Evolutionary conservation across 2,329 filamentous ascomycete genomes (phyloP), one percentile per base, ranked within the genome.

Genomic region (Aspergillus melleus): DNA sequence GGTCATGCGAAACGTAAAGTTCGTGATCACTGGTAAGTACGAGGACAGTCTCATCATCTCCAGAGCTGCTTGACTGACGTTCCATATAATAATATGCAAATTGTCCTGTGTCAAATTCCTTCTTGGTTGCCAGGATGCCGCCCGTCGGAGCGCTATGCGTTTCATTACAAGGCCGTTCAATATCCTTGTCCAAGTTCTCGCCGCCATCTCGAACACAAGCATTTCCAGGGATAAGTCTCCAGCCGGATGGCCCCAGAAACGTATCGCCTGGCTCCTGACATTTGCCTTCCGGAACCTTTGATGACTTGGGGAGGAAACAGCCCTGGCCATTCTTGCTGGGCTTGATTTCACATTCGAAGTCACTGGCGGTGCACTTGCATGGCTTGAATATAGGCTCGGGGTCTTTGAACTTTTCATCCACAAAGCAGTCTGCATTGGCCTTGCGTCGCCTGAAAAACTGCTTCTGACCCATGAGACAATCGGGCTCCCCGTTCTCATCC

Each of bases 331-430:
- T 86, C 3, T 85, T 80, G 39, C 83, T 82, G 67, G 86, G 85
- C 60, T 96, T 96, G 81, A 90, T 96, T 72, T 98, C 94, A 74
- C 95, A 99, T 77, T 99, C 95, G 73, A 96, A 99, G 74, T 99
- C 96, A 36, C 83, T 81, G 59, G 90, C 86, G 0, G 88, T 87
- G 76, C 95, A 99, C 46, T 91, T 86, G 80, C 95, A 99, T 51
- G 86, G 77, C 68, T 91, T 86, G 29, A 85, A 89, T 61, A 88
- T 80, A 1, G 90, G 86, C 36, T 85, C 77, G 0, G 90, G 88
- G 63, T 95, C 90, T 70, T 92, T 87, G 79, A 96, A 97, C 55
- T 94, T 87, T 61, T 90, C 83, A 68, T 91, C 90, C 67, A 98
- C 84, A 73, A 97, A 96, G 77, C 96, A 99, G 61, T 96, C 87